A percentile compares a stretch with the other conserved stretches of the same genome.
These are phyloP conservation scores for Elymus sibiricus DNA, from an alignment of 176 grass and related monocot genomes.

Conservation along the genomic window DNA sequence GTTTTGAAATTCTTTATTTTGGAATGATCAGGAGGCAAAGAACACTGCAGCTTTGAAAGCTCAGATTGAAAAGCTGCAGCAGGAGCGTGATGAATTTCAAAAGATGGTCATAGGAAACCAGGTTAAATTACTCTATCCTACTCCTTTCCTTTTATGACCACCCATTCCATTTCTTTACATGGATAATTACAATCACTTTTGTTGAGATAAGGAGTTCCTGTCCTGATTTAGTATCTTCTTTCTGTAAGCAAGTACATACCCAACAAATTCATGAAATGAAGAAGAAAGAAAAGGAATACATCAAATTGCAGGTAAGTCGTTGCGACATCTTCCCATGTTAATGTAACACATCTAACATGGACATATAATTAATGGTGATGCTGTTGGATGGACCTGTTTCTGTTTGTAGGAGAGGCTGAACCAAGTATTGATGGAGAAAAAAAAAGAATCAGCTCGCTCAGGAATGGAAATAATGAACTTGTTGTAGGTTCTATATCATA, in stretches of 20 bases:
- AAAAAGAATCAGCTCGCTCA: slow-evolving; percentile 89
- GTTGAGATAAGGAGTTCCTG: neutral
- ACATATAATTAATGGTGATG: neutral
- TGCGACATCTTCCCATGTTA: neutral
- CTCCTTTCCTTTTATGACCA: neutral
- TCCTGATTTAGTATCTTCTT: slow-evolving; percentile 28
- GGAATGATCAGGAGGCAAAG: slow-evolving; percentile 79
- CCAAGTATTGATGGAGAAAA: slow-evolving; percentile 92
- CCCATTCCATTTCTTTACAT: too few relatives aligned
- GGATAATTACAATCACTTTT: too few relatives aligned
- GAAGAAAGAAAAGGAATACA: slow-evolving; percentile 98
- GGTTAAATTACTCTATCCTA: slow-evolving; percentile 34
- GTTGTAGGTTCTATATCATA: too few relatives aligned
- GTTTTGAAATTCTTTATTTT: slow-evolving; percentile 12
- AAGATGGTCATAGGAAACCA: slow-evolving; percentile 99
- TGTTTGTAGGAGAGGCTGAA: slow-evolving; percentile 80
- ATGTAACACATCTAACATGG: neutral
- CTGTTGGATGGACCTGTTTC: slow-evolving; percentile 5
- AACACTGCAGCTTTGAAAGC: slow-evolving; percentile 60
- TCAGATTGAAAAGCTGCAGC: slow-evolving; percentile 92
- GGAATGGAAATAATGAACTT: slow-evolving; percentile 99
- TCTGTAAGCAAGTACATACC: slow-evolving; percentile 81
- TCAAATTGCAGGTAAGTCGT: slow-evolving; percentile 82
- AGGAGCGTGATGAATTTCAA: slow-evolving; percentile 96
- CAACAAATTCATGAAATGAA: slow-evolving; percentile 99